Evolutionary conservation across 176 grass and related monocot genomes (phyloP).

Genomic region (Rhynchospora breviuscula): DNA sequence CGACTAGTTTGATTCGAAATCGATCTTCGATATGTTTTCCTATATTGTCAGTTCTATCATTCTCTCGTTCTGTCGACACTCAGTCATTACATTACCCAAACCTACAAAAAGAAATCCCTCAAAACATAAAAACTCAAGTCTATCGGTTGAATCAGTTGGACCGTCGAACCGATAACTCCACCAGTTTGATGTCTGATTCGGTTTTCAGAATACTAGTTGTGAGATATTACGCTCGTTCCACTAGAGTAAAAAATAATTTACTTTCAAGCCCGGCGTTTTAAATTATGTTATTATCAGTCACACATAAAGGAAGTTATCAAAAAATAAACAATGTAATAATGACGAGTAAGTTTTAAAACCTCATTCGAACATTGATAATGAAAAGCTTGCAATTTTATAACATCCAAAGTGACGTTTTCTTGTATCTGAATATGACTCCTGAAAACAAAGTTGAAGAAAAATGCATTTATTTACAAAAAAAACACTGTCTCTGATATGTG

Average conservation of each 20-base stretch:
- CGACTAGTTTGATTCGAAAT: too few species aligned
- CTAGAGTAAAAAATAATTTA: background rate
- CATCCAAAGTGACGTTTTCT: background rate
- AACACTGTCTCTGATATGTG: background rate
- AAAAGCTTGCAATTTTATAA: background rate
- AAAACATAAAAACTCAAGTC: too few species aligned
- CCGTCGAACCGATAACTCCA: too few species aligned
- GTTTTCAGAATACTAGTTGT: too few species aligned
- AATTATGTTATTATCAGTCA: background rate
- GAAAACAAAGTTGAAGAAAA: background rate
- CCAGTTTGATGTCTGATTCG: too few species aligned
- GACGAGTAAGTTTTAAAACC: background rate
- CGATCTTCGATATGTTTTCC: too few species aligned
- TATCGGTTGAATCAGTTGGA: too few species aligned
- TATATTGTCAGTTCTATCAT: too few species aligned
- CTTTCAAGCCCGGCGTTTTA: background rate
- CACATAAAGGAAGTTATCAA: background rate
- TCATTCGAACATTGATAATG: background rate
- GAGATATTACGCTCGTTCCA: too few species aligned
- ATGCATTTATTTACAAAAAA: background rate
- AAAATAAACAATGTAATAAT: background rate
- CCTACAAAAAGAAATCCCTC: too few species aligned
- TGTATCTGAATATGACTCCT: background rate
- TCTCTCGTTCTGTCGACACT: too few species aligned
- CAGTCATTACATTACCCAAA: too few species aligned